These are phyloP conservation scores for Cercospora berteroae DNA, from an alignment of 2,329 filamentous ascomycete genomes.

Conservation along the genomic window DNA sequence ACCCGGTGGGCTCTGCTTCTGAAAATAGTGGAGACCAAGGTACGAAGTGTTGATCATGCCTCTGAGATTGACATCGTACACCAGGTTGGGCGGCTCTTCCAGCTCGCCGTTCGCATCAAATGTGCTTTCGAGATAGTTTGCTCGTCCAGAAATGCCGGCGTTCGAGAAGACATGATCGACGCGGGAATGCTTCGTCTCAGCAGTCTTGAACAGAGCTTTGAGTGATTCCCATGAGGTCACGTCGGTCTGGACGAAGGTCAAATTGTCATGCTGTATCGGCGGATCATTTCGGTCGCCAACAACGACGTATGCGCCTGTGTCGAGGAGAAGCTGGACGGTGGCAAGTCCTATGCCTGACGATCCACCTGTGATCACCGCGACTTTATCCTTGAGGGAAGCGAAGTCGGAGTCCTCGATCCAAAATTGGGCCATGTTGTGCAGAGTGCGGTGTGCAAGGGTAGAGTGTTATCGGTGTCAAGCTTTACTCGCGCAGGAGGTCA, in stretches of 20 bases:
- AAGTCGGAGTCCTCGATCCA: conserved; percentile 29
- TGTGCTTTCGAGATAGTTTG: conserved; percentile 33
- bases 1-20: conserved; percentile 41
- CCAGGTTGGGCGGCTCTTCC: conserved; percentile 36
- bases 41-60: conserved; percentile 44
- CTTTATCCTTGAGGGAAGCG: conserved; percentile 25
- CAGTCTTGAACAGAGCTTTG: conserved; percentile 51
- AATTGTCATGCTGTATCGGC: conserved; percentile 29
- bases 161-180: conserved; percentile 55
- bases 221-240: conserved; percentile 54
- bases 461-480: background rate
- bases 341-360: conserved; percentile 62
- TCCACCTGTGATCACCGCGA: conserved; percentile 46
- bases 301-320: conserved; percentile 55
- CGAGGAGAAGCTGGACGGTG: conserved; percentile 53
- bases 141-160: conserved; percentile 53
- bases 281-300: conserved; percentile 54
- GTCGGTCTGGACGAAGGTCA: conserved; percentile 49
- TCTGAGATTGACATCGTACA: conserved; percentile 46
- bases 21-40: conserved; percentile 48
- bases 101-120: conserved; percentile 40
- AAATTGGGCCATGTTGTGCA: conserved; percentile 29
- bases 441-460: background rate
- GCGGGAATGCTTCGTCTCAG: conserved; percentile 44
- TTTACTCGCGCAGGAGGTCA: background rate